These are phyloP conservation scores for Coniochaeta pulveracea DNA, from an alignment of 2,329 filamentous ascomycete genomes.

Conservation along the genomic window DNA sequence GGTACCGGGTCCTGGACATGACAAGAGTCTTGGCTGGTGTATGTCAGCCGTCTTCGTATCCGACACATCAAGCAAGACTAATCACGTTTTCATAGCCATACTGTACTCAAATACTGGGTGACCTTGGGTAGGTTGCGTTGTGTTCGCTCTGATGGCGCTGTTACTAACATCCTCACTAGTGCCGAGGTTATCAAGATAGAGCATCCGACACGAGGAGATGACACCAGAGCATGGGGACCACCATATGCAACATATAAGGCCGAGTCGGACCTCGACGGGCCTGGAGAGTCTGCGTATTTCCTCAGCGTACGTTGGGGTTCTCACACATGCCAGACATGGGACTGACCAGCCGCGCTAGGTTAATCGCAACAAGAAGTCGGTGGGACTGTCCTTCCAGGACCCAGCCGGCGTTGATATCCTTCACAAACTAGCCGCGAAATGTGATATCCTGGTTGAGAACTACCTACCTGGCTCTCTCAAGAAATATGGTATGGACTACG, in stretches of 20 bases:
- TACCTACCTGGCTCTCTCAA: conserved; percentile 83
- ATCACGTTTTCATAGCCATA: conserved; percentile 56
- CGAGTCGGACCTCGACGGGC: conserved; percentile 47
- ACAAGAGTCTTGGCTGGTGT: conserved; percentile 91
- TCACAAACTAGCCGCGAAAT: conserved; percentile 71
- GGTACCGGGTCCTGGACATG: conserved; percentile 89
- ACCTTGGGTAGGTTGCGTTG: conserved; percentile 63
- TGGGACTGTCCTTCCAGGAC: conserved; percentile 85
- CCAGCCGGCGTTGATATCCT: conserved; percentile 74
- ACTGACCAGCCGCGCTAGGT: conserved; percentile 40
- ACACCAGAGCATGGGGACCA: conserved; percentile 92
- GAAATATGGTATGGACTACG: conserved; percentile 88
- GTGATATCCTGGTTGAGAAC: conserved; percentile 92
- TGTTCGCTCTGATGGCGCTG: conserved; percentile 7
- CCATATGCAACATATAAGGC: conserved; percentile 74
- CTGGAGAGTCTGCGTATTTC: conserved; percentile 93
- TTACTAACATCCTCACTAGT: conserved; percentile 34
- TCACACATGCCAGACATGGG: not conserved
- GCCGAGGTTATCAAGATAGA: conserved; percentile 97
- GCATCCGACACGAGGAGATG: conserved; percentile 82
- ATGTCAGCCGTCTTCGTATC: conserved; percentile 24
- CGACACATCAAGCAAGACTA: not conserved
- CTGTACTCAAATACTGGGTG: conserved; percentile 91
- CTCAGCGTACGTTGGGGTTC: conserved; percentile 53
- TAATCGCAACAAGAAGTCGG: conserved; percentile 93